These are phyloP conservation scores for Stemphylium lycopersici DNA, from an alignment of 2,329 filamentous ascomycete species.

Conservation along the genomic window DNA sequence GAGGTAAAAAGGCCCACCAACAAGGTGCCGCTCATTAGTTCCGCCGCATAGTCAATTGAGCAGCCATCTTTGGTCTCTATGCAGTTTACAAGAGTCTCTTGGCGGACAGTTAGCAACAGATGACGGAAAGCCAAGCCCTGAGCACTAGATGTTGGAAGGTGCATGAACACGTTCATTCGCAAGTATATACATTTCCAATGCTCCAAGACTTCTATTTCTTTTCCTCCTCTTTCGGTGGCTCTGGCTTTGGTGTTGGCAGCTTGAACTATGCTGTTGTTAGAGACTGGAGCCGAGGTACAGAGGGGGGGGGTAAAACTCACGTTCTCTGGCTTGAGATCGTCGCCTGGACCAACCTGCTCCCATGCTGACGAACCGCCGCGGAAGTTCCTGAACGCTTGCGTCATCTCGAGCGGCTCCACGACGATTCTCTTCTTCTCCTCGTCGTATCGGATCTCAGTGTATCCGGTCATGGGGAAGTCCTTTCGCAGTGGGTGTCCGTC, in stretches of 20 bases:
- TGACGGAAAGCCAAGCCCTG: neutral
- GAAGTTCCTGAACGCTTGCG: constrained; percentile 98
- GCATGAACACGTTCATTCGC: constrained; percentile 34
- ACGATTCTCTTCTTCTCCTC: constrained; percentile 99
- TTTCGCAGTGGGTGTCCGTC: constrained; percentile 97
- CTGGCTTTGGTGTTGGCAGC: constrained; percentile 92
- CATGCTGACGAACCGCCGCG: constrained; percentile 75
- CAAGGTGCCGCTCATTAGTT: neutral
- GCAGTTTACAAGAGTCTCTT: neutral
- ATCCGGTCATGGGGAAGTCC: constrained; percentile 96
- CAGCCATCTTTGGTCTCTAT: neutral
- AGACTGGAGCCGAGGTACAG: neutral
- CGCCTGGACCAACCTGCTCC: constrained; percentile 73
- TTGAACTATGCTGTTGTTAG: constrained; percentile 69
- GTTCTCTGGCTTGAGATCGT: constrained; percentile 76
- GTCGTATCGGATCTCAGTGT: constrained; percentile 97
- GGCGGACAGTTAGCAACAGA: neutral
- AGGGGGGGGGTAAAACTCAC: constrained; percentile 44
- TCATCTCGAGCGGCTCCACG: constrained; percentile 95
- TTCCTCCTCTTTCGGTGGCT: constrained; percentile 80
- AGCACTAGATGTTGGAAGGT: constrained; percentile 6
- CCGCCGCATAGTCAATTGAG: neutral
- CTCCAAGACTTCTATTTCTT: constrained; percentile 73
- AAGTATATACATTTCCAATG: constrained; percentile 50
- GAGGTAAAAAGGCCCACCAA: neutral